These are phyloP conservation scores for Fusarium domesticum DNA, from an alignment of 2,329 filamentous ascomycete genomes.

Conservation along the genomic window DNA sequence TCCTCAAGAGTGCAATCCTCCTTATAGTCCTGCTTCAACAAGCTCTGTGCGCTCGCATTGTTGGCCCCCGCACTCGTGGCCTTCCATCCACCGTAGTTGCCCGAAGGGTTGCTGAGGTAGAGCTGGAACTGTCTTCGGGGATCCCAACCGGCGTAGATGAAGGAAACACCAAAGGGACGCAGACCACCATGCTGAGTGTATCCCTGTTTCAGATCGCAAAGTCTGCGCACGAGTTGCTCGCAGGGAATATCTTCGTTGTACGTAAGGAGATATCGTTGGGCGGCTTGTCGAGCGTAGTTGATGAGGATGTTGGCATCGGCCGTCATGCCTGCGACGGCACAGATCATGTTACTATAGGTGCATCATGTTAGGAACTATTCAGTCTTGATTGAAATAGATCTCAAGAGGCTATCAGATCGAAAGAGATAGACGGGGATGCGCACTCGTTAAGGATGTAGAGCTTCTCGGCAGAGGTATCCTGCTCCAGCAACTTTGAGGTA, in stretches of 20 bases:
- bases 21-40: conserved; percentile 99
- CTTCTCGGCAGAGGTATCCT: conserved; percentile 99
- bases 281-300: conserved; percentile 97
- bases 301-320: conserved; percentile 99
- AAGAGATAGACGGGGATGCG: conserved; percentile 32
- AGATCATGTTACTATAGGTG: conserved; percentile 93
- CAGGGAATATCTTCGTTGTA: conserved; percentile 99
- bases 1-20: conserved; percentile 96
- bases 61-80: conserved; percentile 97
- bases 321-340: conserved; percentile 97
- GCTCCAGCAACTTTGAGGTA: conserved; percentile 97
- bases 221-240: conserved; percentile 92
- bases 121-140: conserved; percentile 95
- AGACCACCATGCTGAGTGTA: conserved; percentile 99
- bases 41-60: conserved; percentile 93
- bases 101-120: conserved; percentile 97
- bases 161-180: conserved; percentile 95
- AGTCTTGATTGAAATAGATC: background rate
- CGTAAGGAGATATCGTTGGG: conserved; percentile 94
- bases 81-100: conserved; percentile 99
- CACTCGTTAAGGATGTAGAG: conserved; percentile 99
- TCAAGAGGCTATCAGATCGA: background rate
- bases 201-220: conserved; percentile 98
- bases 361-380: background rate
- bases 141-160: conserved; percentile 99